Base-by-base conservation (phyloP, 495 filamentous ascomycete genomes). In the Viridothelium virens region DNA sequence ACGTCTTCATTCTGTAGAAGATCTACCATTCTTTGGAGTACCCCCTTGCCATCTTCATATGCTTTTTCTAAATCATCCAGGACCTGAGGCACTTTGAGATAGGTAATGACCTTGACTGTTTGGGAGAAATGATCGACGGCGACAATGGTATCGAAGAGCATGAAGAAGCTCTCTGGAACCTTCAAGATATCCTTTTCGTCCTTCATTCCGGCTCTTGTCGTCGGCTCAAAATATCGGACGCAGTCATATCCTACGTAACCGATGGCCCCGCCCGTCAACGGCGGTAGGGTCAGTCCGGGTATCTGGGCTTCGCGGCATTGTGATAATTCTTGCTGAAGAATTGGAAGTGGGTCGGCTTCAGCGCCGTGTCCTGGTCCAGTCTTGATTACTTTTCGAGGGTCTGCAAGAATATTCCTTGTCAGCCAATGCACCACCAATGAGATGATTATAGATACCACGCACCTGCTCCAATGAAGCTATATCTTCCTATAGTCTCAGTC, bases 201-300 rank as follows among this genome's bases (percentile, higher is more conserved):
- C 77, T 93, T 89, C 80, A 96, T 85, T 2, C 87, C 84, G 50
- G 92, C 85, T 18, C 85, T 86, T 1, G 94, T 96, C 80, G 89
- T 91, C 38, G 94, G 94, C 79, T 98, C 94, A 69, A 98, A 98
- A 77, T 98, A 98, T 74, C 86, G 86, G 68, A 98, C 89, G 76
- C 94, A 98, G 75, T 98, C 94, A 74, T 97, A 98, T 47, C 91
- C 91, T 4, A 98, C 90, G 74, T 97, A 98, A 65, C 94, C 94
- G 72, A 98, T 88, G 2, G 93, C 94, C 41, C 95, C 94, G 61
- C 91, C 95, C 0, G 88, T 91, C 74, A 97, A 77, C 38, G 90
- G 87, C 10, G 94, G 94, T 10, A 98, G 82, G 64, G 79, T 82
- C 65, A 96, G 79, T 6, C 87, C 89, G 1, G 95, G 93, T 9